phyloP scores from a whole-genome alignment of 1,284 basidiomycete genomes.

The Ganoderma leucocontextum region DNA sequence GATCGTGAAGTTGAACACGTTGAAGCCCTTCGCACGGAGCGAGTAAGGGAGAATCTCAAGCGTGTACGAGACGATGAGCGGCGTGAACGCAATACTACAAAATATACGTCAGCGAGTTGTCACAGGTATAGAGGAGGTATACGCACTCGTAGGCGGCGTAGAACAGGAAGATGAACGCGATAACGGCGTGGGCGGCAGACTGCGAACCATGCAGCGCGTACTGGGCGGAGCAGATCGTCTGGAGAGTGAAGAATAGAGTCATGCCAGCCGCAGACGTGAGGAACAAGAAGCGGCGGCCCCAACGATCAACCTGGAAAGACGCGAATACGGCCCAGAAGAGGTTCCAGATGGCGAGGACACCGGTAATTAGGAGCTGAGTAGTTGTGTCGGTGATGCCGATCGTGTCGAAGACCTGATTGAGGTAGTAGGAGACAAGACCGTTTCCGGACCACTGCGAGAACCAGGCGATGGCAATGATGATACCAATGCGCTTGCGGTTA shows the following conservation, averaged over 20 bases:
- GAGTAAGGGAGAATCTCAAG: slow-evolving; percentile 78
- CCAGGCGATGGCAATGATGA: slow-evolving; percentile 75
- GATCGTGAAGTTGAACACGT: slow-evolving; percentile 72
- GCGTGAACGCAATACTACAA: slow-evolving; percentile 71
- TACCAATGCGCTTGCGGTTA: slow-evolving; percentile 72
- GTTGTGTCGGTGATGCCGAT: slow-evolving; percentile 73
- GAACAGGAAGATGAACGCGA: slow-evolving; percentile 82
- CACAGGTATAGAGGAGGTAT: not conserved
- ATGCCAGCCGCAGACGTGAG: slow-evolving; percentile 71
- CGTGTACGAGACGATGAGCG: slow-evolving; percentile 78
- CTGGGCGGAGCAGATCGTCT: slow-evolving; percentile 75
- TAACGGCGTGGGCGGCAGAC: slow-evolving; percentile 68
- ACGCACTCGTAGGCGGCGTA: slow-evolving; percentile 73
- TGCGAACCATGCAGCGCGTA: slow-evolving; percentile 56
- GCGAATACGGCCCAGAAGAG: slow-evolving; percentile 67
- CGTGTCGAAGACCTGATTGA: slow-evolving; percentile 73
- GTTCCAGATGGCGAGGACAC: slow-evolving; percentile 76
- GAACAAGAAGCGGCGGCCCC: slow-evolving; percentile 74
- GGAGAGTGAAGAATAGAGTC: slow-evolving; percentile 72
- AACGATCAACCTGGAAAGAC: slow-evolving; percentile 63
- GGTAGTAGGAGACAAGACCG: slow-evolving; percentile 79
- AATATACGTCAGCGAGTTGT: not conserved
- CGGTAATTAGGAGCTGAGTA: slow-evolving; percentile 56
- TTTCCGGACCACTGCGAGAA: slow-evolving; percentile 83
- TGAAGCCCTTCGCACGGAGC: slow-evolving; percentile 83